A percentile compares a stretch with the other conserved stretches of the same genome.
Conservation (phyloP, 176 grass and related monocot genomes). For the Oryza officinalis region DNA sequence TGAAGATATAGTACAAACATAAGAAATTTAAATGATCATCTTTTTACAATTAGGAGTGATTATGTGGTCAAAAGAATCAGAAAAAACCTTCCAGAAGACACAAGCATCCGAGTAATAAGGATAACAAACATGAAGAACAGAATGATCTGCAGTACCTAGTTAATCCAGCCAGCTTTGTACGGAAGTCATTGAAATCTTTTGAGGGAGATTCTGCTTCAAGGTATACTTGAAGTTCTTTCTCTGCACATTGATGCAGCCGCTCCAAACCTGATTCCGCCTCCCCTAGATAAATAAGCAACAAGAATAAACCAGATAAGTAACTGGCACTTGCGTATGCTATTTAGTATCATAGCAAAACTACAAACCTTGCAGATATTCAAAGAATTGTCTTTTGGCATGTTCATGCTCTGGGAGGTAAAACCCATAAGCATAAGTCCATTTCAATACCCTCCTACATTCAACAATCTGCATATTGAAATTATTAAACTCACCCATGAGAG, state of each 20-base stretch:
- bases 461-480: constrained; percentile 76
- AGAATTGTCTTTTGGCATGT: constrained; percentile 92
- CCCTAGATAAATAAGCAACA: constrained; percentile 57
- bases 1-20: neutral
- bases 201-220: constrained; percentile 86
- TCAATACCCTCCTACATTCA: constrained; percentile 97
- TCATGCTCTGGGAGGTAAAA: constrained; percentile 95
- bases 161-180: constrained; percentile 97
- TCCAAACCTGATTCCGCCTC: constrained; percentile 98
- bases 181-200: constrained; percentile 97
- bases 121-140: constrained; percentile 15
- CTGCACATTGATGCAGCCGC: constrained; percentile 96
- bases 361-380: constrained; percentile 98
- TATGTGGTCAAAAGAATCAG: constrained; percentile 1
- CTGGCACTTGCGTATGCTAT: constrained; percentile 3
- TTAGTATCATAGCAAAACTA: constrained; percentile 22
- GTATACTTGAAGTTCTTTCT: constrained; percentile 95
- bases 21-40: neutral
- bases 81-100: neutral
- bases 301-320: constrained; percentile 30
- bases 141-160: constrained; percentile 61
- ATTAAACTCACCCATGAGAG: constrained; percentile 7
- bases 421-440: constrained; percentile 98
- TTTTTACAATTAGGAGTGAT: neutral
- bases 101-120: constrained; percentile 15